Conservation (phyloP, 2,329 filamentous ascomycete genomes). For the Pezicula radicicola region DNA sequence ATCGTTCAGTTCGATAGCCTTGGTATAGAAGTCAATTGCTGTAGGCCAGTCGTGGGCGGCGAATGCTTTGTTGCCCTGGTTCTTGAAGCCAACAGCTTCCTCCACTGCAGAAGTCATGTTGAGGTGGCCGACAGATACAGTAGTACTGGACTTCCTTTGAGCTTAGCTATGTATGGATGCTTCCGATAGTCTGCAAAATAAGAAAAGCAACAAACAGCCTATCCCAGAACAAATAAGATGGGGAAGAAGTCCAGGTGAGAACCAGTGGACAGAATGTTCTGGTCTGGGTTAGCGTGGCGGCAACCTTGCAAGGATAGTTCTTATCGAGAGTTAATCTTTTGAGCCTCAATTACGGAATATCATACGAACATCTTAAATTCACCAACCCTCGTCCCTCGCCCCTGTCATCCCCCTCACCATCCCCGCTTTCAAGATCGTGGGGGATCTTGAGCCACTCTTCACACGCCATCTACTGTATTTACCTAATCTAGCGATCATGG, state of each 20-base stretch:
- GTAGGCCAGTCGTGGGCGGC: constrained; percentile 79
- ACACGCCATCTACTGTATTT: too few relatives aligned
- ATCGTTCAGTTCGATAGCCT: constrained; percentile 82
- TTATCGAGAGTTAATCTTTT: background rate
- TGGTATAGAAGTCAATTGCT: constrained; percentile 79
- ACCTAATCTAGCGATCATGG: background rate
- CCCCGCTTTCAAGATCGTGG: too few relatives aligned
- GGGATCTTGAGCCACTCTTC: too few relatives aligned
- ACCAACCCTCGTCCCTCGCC: background rate
- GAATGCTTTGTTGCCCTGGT: constrained; percentile 93
- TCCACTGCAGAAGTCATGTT: constrained; percentile 38
- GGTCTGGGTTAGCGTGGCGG: background rate
- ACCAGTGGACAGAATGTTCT: background rate
- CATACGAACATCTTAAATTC: too few relatives aligned
- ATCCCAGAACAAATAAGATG: too few relatives aligned
- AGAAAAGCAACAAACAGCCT: too few relatives aligned
- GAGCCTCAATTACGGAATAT: too few relatives aligned
- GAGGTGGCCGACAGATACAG: background rate
- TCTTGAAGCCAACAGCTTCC: constrained; percentile 81
- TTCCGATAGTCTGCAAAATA: too few relatives aligned
- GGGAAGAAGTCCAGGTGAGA: too few relatives aligned
- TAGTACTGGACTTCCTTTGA: background rate
- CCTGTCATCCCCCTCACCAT: too few relatives aligned
- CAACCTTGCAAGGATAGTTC: background rate
- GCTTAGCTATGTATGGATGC: background rate